Conservation (phyloP, 768 basidiomycete genomes). For the Tricholoma sp. region DNA sequence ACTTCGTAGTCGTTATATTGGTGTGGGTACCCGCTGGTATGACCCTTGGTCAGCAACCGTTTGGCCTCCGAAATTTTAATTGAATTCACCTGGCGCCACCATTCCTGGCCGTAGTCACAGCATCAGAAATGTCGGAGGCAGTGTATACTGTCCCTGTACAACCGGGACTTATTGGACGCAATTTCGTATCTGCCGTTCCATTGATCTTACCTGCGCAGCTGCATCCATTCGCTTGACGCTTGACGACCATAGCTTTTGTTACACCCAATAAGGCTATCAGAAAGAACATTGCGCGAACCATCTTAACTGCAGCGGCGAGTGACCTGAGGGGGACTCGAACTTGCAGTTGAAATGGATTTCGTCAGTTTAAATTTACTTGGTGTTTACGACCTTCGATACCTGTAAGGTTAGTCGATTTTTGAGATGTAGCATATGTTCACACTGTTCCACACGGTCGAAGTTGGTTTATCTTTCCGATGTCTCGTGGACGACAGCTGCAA, state of each 20-base stretch:
- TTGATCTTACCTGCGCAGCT: slow-evolving; percentile 16
- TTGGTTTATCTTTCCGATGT: no score
- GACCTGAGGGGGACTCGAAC: no score
- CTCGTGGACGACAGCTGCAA: no score
- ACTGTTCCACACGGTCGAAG: no score
- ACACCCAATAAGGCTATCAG: slow-evolving; percentile 7
- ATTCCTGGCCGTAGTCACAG: slow-evolving; percentile 13
- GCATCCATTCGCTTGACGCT: slow-evolving; percentile 18
- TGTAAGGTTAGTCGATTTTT: no score
- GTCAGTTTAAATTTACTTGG: no score
- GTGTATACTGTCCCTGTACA: slow-evolving; percentile 10
- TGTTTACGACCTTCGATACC: not conserved
- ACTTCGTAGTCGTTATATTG: slow-evolving; percentile 22
- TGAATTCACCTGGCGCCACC: slow-evolving; percentile 18
- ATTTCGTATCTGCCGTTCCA: not conserved
- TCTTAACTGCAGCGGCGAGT: not conserved
- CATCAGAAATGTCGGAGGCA: slow-evolving; percentile 14
- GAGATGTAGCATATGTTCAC: no score
- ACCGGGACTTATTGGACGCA: not conserved
- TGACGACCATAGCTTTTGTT: slow-evolving; percentile 11
- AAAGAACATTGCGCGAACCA: slow-evolving; percentile 2
- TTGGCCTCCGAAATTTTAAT: not conserved
- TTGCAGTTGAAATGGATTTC: no score
- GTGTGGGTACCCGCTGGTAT: slow-evolving; percentile 20
- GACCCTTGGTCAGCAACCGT: not conserved